Conservation (phyloP, 805 yeast genomes). For the Wickerhamiella bombiphila region DNA sequence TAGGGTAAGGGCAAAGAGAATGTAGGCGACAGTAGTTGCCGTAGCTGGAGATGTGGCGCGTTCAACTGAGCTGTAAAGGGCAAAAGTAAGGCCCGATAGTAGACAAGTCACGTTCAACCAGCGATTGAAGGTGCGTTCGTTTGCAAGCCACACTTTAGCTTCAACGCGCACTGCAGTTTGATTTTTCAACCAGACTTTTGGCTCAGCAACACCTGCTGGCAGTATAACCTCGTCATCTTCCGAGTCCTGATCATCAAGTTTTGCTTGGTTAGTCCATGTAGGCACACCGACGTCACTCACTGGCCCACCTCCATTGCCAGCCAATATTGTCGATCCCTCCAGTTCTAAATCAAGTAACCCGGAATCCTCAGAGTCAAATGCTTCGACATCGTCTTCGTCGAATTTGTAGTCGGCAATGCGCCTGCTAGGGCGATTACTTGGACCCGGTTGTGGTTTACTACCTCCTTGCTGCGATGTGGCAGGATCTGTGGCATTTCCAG, state of each 20-base stretch:
- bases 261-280: conserved; percentile 17
- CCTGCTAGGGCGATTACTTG: background rate
- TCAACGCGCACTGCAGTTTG: conserved; percentile 89
- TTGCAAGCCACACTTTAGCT: conserved; percentile 97
- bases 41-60: conserved; percentile 40
- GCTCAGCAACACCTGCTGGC: conserved; percentile 83
- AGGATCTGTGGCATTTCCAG: conserved; percentile 12
- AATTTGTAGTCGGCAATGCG: conserved; percentile 8
- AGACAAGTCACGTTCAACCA: conserved; percentile 87
- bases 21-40: conserved; percentile 60
- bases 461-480: background rate
- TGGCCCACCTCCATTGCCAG: conserved; percentile 5
- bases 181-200: conserved; percentile 63
- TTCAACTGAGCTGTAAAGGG: conserved; percentile 62
- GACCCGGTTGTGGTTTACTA: background rate
- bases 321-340: conserved; percentile 5
- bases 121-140: conserved; percentile 90
- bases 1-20: conserved; percentile 65
- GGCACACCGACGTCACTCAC: conserved; percentile 17
- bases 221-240: conserved; percentile 77
- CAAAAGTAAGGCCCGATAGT: conserved; percentile 70
- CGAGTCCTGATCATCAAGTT: conserved; percentile 37
- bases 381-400: conserved; percentile 45
- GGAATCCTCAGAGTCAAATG: conserved; percentile 24
- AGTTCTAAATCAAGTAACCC: conserved; percentile 11